These are phyloP conservation scores for Capronia americana DNA, from an alignment of 2,329 filamentous ascomycete species.

Conservation along the genomic window DNA sequence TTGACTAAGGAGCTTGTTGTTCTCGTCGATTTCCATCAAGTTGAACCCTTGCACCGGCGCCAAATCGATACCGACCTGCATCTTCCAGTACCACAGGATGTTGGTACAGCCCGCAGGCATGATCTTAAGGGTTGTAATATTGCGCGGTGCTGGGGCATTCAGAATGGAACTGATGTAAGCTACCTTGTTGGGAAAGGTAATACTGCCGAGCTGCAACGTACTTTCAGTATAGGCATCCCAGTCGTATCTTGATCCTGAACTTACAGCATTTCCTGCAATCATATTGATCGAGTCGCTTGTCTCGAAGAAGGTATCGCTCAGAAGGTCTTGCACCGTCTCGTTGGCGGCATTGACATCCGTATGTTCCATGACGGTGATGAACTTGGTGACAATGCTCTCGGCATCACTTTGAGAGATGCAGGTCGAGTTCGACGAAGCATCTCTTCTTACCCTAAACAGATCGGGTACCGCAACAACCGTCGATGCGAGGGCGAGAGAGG, in stretches of 20 bases:
- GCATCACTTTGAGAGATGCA: constrained; percentile 17
- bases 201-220: constrained; percentile 19
- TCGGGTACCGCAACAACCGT: background rate
- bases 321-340: constrained; percentile 15
- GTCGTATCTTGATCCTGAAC: background rate
- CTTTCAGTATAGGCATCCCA: background rate
- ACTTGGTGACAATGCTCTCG: constrained; percentile 21
- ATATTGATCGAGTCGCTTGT: constrained; percentile 29
- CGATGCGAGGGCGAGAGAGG: background rate
- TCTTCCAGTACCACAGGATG: constrained; percentile 22
- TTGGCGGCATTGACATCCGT: constrained; percentile 21
- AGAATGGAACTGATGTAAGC: constrained; percentile 19
- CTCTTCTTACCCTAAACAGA: background rate
- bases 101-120: constrained; percentile 17
- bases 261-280: constrained; percentile 27
- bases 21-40: constrained; percentile 14
- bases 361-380: constrained; percentile 25
- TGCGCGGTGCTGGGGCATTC: constrained; percentile 14
- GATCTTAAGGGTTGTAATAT: constrained; percentile 15
- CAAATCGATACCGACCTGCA: constrained; percentile 10
- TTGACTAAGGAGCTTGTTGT: constrained; percentile 15
- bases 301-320: constrained; percentile 25
- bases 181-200: constrained; percentile 23
- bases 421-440: constrained; percentile 1
- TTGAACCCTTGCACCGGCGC: constrained; percentile 20